Evolutionary conservation across 2,329 filamentous ascomycete genomes (phyloP).

Genomic region (Colletotrichum australisinense): DNA sequence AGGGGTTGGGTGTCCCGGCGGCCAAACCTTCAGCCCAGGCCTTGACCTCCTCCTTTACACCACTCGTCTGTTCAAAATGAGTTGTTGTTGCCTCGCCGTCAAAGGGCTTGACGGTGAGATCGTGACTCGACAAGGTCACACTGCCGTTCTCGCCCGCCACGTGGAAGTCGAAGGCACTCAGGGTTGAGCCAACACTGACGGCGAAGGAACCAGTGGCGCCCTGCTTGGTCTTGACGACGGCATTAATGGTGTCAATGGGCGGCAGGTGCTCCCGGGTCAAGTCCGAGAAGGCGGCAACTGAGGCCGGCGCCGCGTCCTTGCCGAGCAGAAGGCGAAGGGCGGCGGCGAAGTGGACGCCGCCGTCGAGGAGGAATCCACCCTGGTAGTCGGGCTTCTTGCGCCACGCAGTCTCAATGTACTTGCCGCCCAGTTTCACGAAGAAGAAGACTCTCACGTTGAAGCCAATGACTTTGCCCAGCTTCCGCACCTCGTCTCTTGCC

Average conservation of each 20-base stretch:
- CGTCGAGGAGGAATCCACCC: conserved; percentile 82
- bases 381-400: conserved; percentile 77
- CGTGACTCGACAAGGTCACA: conserved; percentile 60
- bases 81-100: conserved; percentile 45
- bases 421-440: conserved; percentile 49
- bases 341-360: conserved; percentile 79
- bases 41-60: conserved; percentile 69
- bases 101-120: conserved; percentile 51
- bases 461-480: conserved; percentile 57
- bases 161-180: conserved; percentile 64
- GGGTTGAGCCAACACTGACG: conserved; percentile 67
- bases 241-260: conserved; percentile 75
- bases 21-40: conserved; percentile 68
- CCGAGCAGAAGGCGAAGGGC: conserved; percentile 70
- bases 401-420: conserved; percentile 52
- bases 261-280: conserved; percentile 62
- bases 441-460: conserved; percentile 56
- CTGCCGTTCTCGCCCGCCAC: conserved; percentile 69
- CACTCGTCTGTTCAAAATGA: conserved; percentile 61
- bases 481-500: conserved; percentile 53
- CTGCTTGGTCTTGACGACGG: conserved; percentile 63
- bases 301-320: conserved; percentile 49
- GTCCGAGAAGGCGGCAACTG: conserved; percentile 65
- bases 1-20: conserved; percentile 58
- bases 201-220: conserved; percentile 68